phyloP scores from a whole-genome alignment of 345 rosid species.

The Sonneratia alba region DNA sequence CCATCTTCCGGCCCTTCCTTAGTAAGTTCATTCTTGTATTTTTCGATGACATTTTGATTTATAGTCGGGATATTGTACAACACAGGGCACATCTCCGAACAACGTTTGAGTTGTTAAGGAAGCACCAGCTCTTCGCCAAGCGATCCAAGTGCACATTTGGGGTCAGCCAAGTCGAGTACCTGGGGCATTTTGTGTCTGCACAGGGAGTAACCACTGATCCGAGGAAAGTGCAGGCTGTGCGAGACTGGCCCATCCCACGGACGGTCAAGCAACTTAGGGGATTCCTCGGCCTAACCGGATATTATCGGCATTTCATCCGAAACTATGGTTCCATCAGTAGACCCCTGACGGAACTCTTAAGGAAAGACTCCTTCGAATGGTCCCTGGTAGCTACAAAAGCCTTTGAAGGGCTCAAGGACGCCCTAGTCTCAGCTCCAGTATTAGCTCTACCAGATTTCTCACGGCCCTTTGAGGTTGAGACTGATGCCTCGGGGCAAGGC shows the following conservation, averaged over 20 bases:
- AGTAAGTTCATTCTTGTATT: constrained; percentile 6
- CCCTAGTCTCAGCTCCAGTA: neutral
- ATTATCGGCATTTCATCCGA: neutral
- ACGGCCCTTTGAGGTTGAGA: neutral
- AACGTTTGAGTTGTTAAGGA: too few species aligned
- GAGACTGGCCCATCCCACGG: neutral
- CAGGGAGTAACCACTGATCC: too few species aligned
- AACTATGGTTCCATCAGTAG: neutral
- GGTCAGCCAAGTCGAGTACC: too few species aligned
- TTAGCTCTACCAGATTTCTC: neutral
- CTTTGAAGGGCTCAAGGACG: neutral
- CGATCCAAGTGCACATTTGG: too few species aligned
- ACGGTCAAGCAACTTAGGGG: neutral
- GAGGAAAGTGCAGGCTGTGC: too few species aligned
- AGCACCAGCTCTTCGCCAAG: too few species aligned
- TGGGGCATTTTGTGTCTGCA: too few species aligned
- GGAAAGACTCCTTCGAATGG: constrained; percentile 5
- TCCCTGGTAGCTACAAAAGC: neutral
- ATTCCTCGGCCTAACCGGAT: constrained; percentile 1
- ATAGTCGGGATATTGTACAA: neutral
- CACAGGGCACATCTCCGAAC: neutral
- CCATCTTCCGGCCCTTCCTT: neutral
- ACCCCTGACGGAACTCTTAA: neutral
- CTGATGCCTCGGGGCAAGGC: neutral
- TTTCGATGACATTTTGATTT: constrained; percentile 13